Evolutionary conservation across 371 early-diverging fungal species (phyloP).

Genomic region (Nematocida homosporus): DNA sequence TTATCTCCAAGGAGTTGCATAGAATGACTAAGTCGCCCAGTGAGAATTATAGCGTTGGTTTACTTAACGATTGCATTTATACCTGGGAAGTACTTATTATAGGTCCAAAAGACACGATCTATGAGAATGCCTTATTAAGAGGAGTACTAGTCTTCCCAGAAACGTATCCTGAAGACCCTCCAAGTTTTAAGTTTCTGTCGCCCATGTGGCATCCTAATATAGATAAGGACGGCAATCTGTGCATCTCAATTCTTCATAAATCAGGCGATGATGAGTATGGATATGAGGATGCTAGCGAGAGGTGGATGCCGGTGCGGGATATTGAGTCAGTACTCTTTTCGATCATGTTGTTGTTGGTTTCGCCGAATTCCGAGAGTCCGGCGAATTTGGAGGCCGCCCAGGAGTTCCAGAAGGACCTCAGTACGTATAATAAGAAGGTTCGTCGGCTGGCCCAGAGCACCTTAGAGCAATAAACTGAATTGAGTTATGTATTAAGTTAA

Average conservation of each 20-base stretch:
- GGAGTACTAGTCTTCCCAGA: conserved; percentile 77
- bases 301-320: conserved; percentile 86
- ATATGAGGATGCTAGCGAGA: conserved; percentile 80
- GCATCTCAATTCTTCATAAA: conserved; percentile 69
- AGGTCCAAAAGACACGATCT: conserved; percentile 89
- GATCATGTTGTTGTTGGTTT: conserved; percentile 67
- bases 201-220: conserved; percentile 81
- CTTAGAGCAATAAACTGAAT: conserved; percentile 70
- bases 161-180: conserved; percentile 76
- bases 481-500: neutral
- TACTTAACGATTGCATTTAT: conserved; percentile 70
- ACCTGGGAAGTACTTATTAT: conserved; percentile 86
- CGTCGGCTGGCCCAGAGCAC: conserved; percentile 72
- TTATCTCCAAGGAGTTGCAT: conserved; percentile 65
- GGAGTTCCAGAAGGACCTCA: conserved; percentile 69
- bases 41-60: conserved; percentile 68
- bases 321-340: conserved; percentile 68
- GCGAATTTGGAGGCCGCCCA: conserved; percentile 69
- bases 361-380: conserved; percentile 70
- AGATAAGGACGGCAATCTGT: conserved; percentile 66
- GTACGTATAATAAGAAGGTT: conserved; percentile 74
- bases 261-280: conserved; percentile 77
- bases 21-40: conserved; percentile 59
- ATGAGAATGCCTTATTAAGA: conserved; percentile 89
- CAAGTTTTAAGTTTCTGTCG: conserved; percentile 77